Base-by-base conservation (phyloP, 768 basidiomycete genomes). In the Podaxis sp. region DNA sequence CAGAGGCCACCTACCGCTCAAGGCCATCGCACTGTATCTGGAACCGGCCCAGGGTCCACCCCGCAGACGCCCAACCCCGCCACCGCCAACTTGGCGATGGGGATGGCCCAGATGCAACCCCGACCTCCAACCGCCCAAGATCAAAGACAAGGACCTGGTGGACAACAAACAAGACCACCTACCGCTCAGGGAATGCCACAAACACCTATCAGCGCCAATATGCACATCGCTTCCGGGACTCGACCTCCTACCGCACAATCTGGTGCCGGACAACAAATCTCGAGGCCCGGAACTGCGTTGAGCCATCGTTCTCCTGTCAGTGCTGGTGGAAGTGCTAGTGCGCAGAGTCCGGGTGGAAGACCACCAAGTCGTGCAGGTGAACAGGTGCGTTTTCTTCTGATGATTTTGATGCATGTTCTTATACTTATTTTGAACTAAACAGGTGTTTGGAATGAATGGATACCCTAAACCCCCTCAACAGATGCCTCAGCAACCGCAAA, bases 111-210 rank as follows among this genome's bases (percentile, higher is more conserved):
- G 19, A 61, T 61, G 53, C 60, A 61, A 33, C 59, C 25, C 29
- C 53, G 60, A 19, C 60, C 60, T 17, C 29, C 54, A 4, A 61
- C 60, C 2, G 60, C 60, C 13, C 60, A 61, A 36, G 60, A 61
- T 38, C 60, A 61, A 13, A 41, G 60, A 25, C 60, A 55, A 11
- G 43, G 33, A 12, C 60, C 53, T 22, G 53, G 60, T 22, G 52
- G 53, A 36, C 60, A 55, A 36, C 60, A 61, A 36, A 15, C 52
- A 11, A 62, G 72, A 4, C 72, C 72, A n/a, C 59, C 72, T 7
- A 73, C 72, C 1, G 69, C 66, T 5, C 66, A 65, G 51, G 67
- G 59, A 53, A 63, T 65, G 57, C 60, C 43, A 12, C 59, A 61
- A n/a, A 61, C 51, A 22, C 59, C 59, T 13, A 55, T n/a, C 8